A percentile compares a stretch with the other conserved stretches of the same genome.
phyloP scores from a whole-genome alignment of 139 green algal species.

The Diplosphaera chodatii region DNA sequence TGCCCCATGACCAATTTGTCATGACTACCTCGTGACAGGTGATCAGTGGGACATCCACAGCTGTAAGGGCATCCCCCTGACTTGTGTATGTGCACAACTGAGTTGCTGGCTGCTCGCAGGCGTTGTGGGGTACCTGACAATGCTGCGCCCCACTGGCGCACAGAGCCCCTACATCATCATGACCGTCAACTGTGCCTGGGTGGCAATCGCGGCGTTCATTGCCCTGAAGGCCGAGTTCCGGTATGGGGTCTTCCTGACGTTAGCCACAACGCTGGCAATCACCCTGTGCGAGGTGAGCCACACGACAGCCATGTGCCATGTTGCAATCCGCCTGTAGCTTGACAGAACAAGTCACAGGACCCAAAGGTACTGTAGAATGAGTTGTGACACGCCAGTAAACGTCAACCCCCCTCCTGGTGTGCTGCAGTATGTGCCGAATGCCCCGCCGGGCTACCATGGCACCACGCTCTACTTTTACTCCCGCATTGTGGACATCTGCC shows the following conservation, averaged over 20 bases:
- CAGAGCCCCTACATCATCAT: not conserved
- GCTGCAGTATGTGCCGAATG: not conserved
- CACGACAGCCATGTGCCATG: too few species aligned
- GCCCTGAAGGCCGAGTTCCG: not conserved
- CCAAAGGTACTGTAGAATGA: too few species aligned
- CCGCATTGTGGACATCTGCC: not conserved
- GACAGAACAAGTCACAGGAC: too few species aligned
- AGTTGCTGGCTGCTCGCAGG: not conserved
- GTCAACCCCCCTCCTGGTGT: not conserved
- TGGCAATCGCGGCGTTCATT: not conserved
- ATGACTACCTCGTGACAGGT: too few species aligned
- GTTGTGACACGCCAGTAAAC: too few species aligned
- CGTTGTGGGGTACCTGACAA: not conserved
- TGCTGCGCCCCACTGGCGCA: not conserved
- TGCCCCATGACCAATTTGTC: too few species aligned
- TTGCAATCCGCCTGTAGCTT: too few species aligned
- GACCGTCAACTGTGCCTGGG: not conserved
- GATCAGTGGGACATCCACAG: too few species aligned
- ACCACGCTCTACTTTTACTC: not conserved
- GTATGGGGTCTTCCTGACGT: not conserved
- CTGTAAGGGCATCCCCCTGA: too few species aligned
- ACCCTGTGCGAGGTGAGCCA: not conserved
- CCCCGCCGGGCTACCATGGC: not conserved
- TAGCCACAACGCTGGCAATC: not conserved
- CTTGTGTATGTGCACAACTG: too few species aligned